Conservation (phyloP, 352 stramenopile genomes). For the Pythium guiyangense region DNA sequence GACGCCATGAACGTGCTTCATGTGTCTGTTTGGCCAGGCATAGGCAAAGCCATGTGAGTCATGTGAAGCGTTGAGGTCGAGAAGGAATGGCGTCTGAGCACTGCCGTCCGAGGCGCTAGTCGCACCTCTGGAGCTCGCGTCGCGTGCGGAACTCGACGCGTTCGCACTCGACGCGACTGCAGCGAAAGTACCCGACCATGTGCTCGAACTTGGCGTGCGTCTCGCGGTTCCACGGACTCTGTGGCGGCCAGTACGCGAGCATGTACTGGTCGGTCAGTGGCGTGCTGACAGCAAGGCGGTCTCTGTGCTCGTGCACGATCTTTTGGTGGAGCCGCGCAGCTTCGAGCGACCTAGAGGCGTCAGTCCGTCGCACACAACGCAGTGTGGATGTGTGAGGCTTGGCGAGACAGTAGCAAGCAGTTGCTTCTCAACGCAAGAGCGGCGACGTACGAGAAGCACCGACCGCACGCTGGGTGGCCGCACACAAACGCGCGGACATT, state of each 20-base stretch:
- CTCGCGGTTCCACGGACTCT: constrained; percentile 40
- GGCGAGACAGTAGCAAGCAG: neutral
- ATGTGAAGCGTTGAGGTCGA: neutral
- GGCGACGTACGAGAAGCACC: constrained; percentile 45
- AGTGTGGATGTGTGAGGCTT: neutral
- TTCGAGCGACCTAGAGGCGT: constrained; percentile 32
- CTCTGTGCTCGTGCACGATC: constrained; percentile 28
- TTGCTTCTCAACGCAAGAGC: neutral
- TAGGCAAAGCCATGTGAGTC: neutral
- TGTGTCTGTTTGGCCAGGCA: neutral
- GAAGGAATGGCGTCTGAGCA: neutral
- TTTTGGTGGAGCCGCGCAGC: constrained; percentile 44
- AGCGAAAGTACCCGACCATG: constrained; percentile 50
- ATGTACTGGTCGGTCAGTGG: constrained; percentile 52
- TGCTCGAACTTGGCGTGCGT: constrained; percentile 13
- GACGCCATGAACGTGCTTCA: neutral
- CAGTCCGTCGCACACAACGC: neutral
- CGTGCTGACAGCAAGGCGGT: constrained; percentile 29
- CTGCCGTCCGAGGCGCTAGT: neutral
- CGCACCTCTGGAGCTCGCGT: constrained; percentile 30
- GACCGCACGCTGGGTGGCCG: constrained; percentile 44
- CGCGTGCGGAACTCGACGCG: constrained; percentile 36
- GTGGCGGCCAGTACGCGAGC: constrained; percentile 50
- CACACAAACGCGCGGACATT: constrained; percentile 45
- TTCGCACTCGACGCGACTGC: constrained; percentile 25